Evolutionary conservation across 1,284 basidiomycete species (phyloP).

Genomic region (Flammula alnicola): DNA sequence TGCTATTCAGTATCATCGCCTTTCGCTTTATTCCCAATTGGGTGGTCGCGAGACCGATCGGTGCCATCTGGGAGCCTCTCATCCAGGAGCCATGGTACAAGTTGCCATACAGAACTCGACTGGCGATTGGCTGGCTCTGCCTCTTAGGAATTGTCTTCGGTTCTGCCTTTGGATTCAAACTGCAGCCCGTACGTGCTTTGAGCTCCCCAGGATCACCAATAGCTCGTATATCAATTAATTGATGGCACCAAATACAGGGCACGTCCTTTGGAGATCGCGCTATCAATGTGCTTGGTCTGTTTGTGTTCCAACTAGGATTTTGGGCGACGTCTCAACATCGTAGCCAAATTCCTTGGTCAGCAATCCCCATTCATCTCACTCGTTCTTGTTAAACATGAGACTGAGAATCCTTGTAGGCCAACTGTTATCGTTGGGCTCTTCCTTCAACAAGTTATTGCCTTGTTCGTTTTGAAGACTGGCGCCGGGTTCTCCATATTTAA

Average conservation of each 20-base stretch:
- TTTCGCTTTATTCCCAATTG: slow-evolving; percentile 80
- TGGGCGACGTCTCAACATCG: slow-evolving; percentile 67
- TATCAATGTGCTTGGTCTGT: slow-evolving; percentile 80
- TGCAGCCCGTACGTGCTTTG: slow-evolving; percentile 51
- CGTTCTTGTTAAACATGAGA: slow-evolving; percentile 4
- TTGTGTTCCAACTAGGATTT: slow-evolving; percentile 78
- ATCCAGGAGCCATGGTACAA: slow-evolving; percentile 72
- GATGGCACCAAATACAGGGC: slow-evolving; percentile 52
- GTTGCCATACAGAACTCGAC: slow-evolving; percentile 60
- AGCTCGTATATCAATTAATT: not conserved
- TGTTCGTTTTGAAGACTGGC: slow-evolving; percentile 83
- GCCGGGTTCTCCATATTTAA: slow-evolving; percentile 84
- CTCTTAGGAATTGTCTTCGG: slow-evolving; percentile 79
- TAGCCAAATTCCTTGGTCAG: slow-evolving; percentile 68
- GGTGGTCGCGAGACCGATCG: slow-evolving; percentile 67
- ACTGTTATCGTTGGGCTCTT: slow-evolving; percentile 87
- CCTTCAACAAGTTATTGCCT: slow-evolving; percentile 80
- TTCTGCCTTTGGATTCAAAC: slow-evolving; percentile 79
- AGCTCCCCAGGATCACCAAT: too few species aligned
- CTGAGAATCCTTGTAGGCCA: slow-evolving; percentile 64
- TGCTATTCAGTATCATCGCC: slow-evolving; percentile 62
- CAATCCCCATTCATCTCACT: not conserved
- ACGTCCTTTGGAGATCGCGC: slow-evolving; percentile 77
- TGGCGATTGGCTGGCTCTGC: slow-evolving; percentile 73
- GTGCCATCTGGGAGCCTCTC: slow-evolving; percentile 65